Percentiles rank a stretch among this genome's conserved stretches.
phyloP scores from a whole-genome alignment of 2,329 filamentous ascomycete genomes.

The Pseudogymnoascus sp. region DNA sequence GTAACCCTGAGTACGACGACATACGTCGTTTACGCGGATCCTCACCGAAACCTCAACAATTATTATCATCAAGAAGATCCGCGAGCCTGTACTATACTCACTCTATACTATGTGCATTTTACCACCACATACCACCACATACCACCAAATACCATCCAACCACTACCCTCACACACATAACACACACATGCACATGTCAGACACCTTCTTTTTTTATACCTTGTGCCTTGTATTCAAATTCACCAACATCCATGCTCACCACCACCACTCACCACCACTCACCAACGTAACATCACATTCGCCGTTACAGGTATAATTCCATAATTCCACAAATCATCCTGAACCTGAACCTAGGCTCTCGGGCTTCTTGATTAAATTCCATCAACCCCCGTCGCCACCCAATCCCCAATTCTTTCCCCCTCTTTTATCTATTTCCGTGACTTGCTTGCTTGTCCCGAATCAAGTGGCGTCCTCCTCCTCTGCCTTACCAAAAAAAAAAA shows the following conservation, averaged over 20 bases:
- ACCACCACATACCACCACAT: background rate
- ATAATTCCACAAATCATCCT: background rate
- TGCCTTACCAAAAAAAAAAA: background rate
- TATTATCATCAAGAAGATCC: background rate
- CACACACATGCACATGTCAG: no score
- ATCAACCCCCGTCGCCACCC: background rate
- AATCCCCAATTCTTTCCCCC: background rate
- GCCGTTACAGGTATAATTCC: no score
- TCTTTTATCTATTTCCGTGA: background rate
- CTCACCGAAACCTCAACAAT: conserved; percentile 9
- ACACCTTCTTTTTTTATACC: no score
- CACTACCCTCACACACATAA: no score
- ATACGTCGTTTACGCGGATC: background rate
- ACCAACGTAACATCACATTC: background rate
- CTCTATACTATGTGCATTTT: no score
- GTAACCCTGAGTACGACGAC: background rate
- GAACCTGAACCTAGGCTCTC: background rate
- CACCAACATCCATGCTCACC: background rate
- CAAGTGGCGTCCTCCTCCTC: background rate
- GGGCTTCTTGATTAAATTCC: background rate
- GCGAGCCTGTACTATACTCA: no score
- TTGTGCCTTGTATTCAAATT: no score
- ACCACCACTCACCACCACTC: no score
- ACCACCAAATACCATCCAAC: background rate
- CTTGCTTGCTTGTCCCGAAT: background rate